Evolutionary conservation across 495 filamentous ascomycete genomes (phyloP).

Genomic region (Astrothelium subdiscretum): DNA sequence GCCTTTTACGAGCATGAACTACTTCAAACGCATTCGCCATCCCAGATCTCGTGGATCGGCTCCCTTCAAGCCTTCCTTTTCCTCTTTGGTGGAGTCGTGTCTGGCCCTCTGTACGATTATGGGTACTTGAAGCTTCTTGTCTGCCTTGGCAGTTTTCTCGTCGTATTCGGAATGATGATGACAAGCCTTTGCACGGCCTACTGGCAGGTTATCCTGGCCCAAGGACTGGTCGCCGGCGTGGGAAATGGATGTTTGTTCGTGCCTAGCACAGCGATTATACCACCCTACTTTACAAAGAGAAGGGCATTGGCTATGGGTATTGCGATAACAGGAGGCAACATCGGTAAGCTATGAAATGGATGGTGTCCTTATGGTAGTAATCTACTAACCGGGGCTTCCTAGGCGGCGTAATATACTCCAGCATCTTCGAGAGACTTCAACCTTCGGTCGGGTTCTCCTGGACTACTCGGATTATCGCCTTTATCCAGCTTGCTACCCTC

Average conservation of each 20-base stretch:
- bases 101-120: conserved; percentile 42
- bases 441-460: conserved; percentile 51
- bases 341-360: no score
- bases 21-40: conserved; percentile 27
- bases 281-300: conserved; percentile 35
- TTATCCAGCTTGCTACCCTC: conserved; percentile 36
- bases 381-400: no score
- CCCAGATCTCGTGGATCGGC: conserved; percentile 31
- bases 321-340: conserved; percentile 47
- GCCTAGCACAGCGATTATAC: conserved; percentile 30
- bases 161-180: conserved; percentile 16
- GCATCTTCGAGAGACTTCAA: conserved; percentile 51
- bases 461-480: conserved; percentile 51
- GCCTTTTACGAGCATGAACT: conserved; percentile 22
- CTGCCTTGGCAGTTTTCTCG: conserved; percentile 1
- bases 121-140: conserved; percentile 39
- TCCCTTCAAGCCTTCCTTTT: conserved; percentile 2
- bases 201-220: conserved; percentile 11
- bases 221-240: conserved; percentile 12
- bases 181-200: conserved; percentile 9
- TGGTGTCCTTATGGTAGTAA: no score
- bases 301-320: conserved; percentile 40
- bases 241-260: conserved; percentile 8
- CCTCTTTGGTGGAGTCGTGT: neutral
- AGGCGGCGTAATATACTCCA: conserved; percentile 58